These are phyloP conservation scores for Lachancea mirantina DNA, from an alignment of 805 yeast species.

Conservation along the genomic window DNA sequence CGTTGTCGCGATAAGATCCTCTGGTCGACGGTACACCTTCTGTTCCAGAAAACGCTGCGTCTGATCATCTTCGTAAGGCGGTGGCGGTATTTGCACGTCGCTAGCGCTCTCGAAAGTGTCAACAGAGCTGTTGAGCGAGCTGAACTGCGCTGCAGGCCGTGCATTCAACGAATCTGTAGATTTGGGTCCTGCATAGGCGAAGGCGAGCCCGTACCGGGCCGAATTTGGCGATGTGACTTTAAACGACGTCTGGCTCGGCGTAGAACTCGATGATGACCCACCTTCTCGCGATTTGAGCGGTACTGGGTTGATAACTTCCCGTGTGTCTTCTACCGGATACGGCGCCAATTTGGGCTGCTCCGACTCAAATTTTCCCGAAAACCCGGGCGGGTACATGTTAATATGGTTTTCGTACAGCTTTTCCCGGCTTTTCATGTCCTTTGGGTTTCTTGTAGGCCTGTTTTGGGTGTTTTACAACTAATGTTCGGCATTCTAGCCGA, in stretches of 20 bases:
- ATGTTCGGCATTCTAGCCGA: too few species aligned
- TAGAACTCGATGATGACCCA: conserved; percentile 1
- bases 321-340: conserved; percentile 18
- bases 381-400: conserved; percentile 19
- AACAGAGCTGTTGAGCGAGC: conserved; percentile 4
- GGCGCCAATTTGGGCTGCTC: conserved; percentile 6
- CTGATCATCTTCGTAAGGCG: conserved; percentile 19
- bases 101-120: conserved; percentile 8
- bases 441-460: conserved; percentile 1
- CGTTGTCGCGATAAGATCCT: not conserved
- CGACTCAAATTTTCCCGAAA: conserved; percentile 1
- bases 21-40: conserved; percentile 13
- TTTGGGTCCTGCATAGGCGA: conserved; percentile 5
- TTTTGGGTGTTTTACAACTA: not conserved
- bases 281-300: conserved; percentile 7
- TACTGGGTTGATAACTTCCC: conserved; percentile 14
- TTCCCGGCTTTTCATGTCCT: conserved; percentile 3
- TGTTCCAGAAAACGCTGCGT: conserved; percentile 12
- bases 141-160: not conserved
- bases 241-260: not conserved
- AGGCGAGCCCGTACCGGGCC: conserved; percentile 14
- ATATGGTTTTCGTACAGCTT: conserved; percentile 19
- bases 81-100: conserved; percentile 12
- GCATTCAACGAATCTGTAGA: conserved; percentile 5
- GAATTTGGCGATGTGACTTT: conserved; percentile 2